Base-by-base conservation (phyloP, 306 rosid species). In the Acmispon strigosus region DNA sequence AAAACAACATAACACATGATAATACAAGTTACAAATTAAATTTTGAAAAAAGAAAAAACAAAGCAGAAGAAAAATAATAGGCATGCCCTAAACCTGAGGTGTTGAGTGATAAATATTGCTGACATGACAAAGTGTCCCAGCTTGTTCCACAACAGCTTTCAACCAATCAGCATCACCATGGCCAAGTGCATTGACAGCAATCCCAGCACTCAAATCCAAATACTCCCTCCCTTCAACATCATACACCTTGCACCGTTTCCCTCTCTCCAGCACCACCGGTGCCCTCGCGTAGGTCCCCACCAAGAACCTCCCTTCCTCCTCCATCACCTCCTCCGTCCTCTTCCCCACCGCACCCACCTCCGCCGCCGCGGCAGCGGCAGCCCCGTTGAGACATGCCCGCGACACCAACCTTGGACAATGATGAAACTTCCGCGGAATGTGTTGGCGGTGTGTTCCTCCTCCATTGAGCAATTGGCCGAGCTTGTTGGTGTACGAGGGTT, bases 111-210 rank as follows among this genome's bases (percentile, higher is more conserved):
- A 89, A 42, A 89, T 29, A 65, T 89, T 91, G 96, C 96, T 87
- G 81, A 89, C 92, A 69, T 92, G 96, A 62, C 88, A 66, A 64
- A 92, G 96, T 10, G 54, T 70, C 34, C 18, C 54, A 44, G 96
- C 96, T 75, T 92, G 96, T 34, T 87, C 88, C 4, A 52, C 55
- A n/a, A 92, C 83, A 15, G 97, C 93, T 75, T 37, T 76, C 48
- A 89, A 70, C 96, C 91, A 87, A 32, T 92, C 96, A 39, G 67
- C 78, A 75, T 92, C 97, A 7, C 86, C 91, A 43, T 89, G 85
- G 10, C 96, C 97, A 1, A 92, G 85, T 12, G 96, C 83, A 43
- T 89, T 92, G 18, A 92, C 96, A 1, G 92, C 97, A 47, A 89
- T 92, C 36, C 97, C 96, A 0, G 90, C 43, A 36, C 70, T 77